phyloP scores from a whole-genome alignment of 2,329 filamentous ascomycete species.

The Diaporthe capsici region DNA sequence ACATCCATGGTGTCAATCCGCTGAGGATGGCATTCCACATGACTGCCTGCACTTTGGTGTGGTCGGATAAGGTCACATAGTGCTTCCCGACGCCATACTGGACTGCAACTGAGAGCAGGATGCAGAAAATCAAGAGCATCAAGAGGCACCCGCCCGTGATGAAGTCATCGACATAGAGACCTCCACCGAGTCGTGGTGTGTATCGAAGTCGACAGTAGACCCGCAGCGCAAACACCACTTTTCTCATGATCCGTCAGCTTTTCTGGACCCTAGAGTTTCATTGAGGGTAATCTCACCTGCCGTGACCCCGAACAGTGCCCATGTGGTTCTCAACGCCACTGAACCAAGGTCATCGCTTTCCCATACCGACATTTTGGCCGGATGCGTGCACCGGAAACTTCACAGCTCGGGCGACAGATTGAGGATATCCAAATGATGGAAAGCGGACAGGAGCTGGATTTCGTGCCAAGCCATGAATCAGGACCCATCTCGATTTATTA shows the following conservation, averaged over 20 bases:
- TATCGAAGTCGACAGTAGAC: slow-evolving; percentile 47
- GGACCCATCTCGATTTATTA: slow-evolving; percentile 9
- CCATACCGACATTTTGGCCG: slow-evolving; percentile 37
- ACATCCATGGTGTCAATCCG: slow-evolving; percentile 51
- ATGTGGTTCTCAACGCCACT: slow-evolving; percentile 36
- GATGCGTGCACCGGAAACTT: background rate
- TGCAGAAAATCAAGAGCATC: slow-evolving; percentile 48
- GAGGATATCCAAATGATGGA: background rate
- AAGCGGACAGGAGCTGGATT: background rate
- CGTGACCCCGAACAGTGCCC: slow-evolving; percentile 45
- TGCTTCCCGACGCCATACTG: slow-evolving; percentile 49
- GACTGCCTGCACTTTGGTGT: slow-evolving; percentile 42
- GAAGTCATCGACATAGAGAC: slow-evolving; percentile 50
- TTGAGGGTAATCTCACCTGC: slow-evolving; percentile 42
- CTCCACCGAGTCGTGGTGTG: slow-evolving; percentile 40
- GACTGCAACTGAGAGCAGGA: slow-evolving; percentile 48
- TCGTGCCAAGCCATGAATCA: slow-evolving; percentile 10
- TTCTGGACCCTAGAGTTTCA: background rate
- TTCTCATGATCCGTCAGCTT: slow-evolving; percentile 4
- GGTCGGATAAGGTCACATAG: slow-evolving; percentile 41
- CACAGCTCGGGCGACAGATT: background rate
- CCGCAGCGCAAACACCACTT: slow-evolving; percentile 49
- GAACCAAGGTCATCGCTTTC: slow-evolving; percentile 33
- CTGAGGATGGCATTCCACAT: slow-evolving; percentile 51
- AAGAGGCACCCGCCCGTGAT: slow-evolving; percentile 49